Evolutionary conservation across 1,284 basidiomycete genomes (phyloP).

Genomic region (Tylopilus sp.): DNA sequence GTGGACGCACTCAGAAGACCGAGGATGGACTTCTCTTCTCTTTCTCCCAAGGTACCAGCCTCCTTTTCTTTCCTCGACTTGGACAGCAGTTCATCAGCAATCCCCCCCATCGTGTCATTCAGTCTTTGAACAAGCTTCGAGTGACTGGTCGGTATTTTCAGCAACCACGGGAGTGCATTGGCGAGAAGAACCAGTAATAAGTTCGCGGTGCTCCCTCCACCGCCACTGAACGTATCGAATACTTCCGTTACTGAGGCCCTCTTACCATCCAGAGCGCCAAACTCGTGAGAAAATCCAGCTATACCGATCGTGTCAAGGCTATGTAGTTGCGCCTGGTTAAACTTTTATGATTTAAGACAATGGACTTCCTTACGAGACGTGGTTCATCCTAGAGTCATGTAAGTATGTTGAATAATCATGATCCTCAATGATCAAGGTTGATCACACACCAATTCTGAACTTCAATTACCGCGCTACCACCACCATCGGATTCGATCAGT

Average conservation of each 20-base stretch:
- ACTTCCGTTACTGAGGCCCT: conserved; percentile 55
- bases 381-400: conserved; percentile 56
- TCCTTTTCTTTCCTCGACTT: conserved; percentile 55
- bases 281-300: conserved; percentile 70
- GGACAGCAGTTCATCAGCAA: conserved; percentile 59
- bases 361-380: conserved; percentile 55
- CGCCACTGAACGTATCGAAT: conserved; percentile 53
- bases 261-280: conserved; percentile 63
- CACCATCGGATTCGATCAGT: conserved; percentile 50
- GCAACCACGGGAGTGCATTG: conserved; percentile 54
- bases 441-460: conserved; percentile 52
- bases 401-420: neutral
- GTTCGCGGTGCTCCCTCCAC: conserved; percentile 22
- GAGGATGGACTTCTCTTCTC: conserved; percentile 60
- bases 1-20: conserved; percentile 28
- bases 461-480: conserved; percentile 52
- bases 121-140: conserved; percentile 49
- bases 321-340: conserved; percentile 35
- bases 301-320: conserved; percentile 72
- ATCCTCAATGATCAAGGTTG: neutral
- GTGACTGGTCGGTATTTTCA: conserved; percentile 55
- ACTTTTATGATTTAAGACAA: conserved; percentile 19
- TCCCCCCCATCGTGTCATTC: conserved; percentile 53
- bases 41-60: conserved; percentile 39
- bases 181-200: conserved; percentile 53